These are phyloP conservation scores for Beauveria brongniartii DNA, from an alignment of 2,329 filamentous ascomycete genomes.

Conservation along the genomic window DNA sequence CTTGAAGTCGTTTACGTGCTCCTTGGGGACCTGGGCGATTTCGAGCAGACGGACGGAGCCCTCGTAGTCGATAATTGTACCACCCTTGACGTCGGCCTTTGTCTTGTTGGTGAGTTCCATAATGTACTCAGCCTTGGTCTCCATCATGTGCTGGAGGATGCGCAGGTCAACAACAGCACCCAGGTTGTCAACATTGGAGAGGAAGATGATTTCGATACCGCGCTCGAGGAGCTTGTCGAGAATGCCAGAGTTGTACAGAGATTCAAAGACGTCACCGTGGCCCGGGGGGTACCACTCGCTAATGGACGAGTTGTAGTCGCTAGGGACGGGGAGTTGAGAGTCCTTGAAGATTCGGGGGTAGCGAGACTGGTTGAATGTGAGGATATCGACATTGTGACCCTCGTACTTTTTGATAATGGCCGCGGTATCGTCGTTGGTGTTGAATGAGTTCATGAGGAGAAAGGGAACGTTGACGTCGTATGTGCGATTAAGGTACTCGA, in stretches of 20 bases:
- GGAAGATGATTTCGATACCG: conserved; percentile 95
- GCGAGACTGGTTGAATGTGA: conserved; percentile 99
- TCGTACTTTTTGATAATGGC: conserved; percentile 99
- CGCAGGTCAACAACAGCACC: conserved; percentile 95
- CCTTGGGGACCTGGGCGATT: conserved; percentile 98
- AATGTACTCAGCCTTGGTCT: conserved; percentile 95
- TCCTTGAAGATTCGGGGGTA: conserved; percentile 98
- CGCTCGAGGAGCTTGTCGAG: conserved; percentile 93
- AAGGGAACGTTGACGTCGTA: conserved; percentile 97
- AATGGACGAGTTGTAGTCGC: conserved; percentile 77
- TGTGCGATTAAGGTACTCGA: conserved; percentile 97
- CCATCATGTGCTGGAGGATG: conserved; percentile 98
- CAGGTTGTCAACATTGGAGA: conserved; percentile 98
- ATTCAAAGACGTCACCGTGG: conserved; percentile 99
- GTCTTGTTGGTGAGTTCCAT: conserved; percentile 99
- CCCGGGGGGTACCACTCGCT: conserved; percentile 98
- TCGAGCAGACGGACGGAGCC: conserved; percentile 93
- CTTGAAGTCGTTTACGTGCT: conserved; percentile 99
- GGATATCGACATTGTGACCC: conserved; percentile 98
- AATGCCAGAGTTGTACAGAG: conserved; percentile 96
- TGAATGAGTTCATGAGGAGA: conserved; percentile 99
- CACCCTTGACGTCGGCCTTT: conserved; percentile 99
- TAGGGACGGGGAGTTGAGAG: conserved; percentile 91
- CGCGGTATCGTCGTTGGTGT: conserved; percentile 95
- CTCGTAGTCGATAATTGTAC: conserved; percentile 99